Evolutionary conservation across 2,329 filamentous ascomycete genomes (phyloP), one percentile per base, ranked within the genome.

Genomic region (Xylariomycetidae sp.): DNA sequence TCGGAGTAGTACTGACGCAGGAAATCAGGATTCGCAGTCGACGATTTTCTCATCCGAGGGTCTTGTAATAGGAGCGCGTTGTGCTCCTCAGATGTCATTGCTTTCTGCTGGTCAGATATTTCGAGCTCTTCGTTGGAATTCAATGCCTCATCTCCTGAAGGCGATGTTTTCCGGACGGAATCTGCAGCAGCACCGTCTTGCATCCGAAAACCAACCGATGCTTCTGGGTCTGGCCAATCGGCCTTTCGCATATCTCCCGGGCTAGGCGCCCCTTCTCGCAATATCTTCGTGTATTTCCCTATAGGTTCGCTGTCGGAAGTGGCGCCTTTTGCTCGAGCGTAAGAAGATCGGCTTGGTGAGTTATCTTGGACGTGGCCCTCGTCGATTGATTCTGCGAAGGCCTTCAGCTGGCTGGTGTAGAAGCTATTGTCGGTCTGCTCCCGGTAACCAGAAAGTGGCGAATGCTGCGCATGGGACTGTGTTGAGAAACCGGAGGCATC

Each of bases 1-100:
- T 96, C 89, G 4, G 87, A 84, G 54, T 96, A 98, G 53, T 86
- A 98, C 41, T 96, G 89, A 43, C 90, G 84, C 2, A 98, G 68
- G 40, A 98, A 98, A 22, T 92, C 81, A 0, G 93, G 92, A 46
- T 98, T 93, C 7, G 88, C 85, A 2, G 88, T 88, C 2, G 89
- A 94, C 0, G 88, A 88, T 52, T 93, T 92, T 38, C 86, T 77
- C 48, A 95, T 78, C 20, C 80, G 79, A 3, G 92, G 88, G 50
- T 96, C 88, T 3, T 83, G 76, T 4, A 98, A 69, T 1, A 96
- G 69, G 38, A 83, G 67, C 8, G 85, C 84, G 53, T 96, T 98
- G 58, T 96, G 88, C 53, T 95, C 85, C 59, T 98, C 90, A 0
- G 92, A 85, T 0, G 87, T 95, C 65, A 92, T 61, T 0, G 52